A percentile compares a stretch with the other conserved stretches of the same genome.
Evolutionary conservation across 1,284 basidiomycete genomes (phyloP).

Genomic region (Sparassis latifolia): DNA sequence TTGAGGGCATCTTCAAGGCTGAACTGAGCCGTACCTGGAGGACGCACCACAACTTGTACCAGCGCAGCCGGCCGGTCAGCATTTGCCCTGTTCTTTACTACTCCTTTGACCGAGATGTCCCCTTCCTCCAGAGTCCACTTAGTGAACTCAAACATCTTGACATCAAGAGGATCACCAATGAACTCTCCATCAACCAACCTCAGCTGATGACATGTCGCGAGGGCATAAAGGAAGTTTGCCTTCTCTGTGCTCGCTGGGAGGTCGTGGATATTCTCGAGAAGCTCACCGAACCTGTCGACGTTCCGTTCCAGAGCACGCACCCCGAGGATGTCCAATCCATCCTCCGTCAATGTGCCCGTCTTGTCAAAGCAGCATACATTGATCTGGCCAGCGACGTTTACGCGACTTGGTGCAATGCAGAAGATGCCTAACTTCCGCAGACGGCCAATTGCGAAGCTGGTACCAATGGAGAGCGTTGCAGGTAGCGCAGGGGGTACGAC

Average conservation of each 20-base stretch:
- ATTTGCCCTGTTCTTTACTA: constrained; percentile 60
- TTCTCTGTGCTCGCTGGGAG: constrained; percentile 70
- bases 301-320: constrained; percentile 78
- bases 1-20: constrained; percentile 90
- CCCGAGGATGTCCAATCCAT: constrained; percentile 95
- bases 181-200: constrained; percentile 87
- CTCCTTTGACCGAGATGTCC: constrained; percentile 57
- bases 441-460: constrained; percentile 89
- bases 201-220: constrained; percentile 95
- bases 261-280: constrained; percentile 84
- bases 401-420: constrained; percentile 94
- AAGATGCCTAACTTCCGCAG: constrained; percentile 89
- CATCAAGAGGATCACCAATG: constrained; percentile 94
- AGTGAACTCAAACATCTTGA: constrained; percentile 98
- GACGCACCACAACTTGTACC: constrained; percentile 95
- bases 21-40: constrained; percentile 87
- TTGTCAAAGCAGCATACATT: constrained; percentile 99
- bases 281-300: constrained; percentile 81
- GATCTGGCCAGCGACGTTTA: constrained; percentile 95
- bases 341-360: constrained; percentile 97
- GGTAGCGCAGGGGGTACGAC: constrained; percentile 98
- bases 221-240: constrained; percentile 84
- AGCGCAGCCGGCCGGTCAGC: constrained; percentile 79
- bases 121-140: constrained; percentile 96
- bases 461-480: constrained; percentile 96